Evolutionary conservation across 2,329 filamentous ascomycete genomes (phyloP).

Genomic region (Beauveria rudraprayagi): DNA sequence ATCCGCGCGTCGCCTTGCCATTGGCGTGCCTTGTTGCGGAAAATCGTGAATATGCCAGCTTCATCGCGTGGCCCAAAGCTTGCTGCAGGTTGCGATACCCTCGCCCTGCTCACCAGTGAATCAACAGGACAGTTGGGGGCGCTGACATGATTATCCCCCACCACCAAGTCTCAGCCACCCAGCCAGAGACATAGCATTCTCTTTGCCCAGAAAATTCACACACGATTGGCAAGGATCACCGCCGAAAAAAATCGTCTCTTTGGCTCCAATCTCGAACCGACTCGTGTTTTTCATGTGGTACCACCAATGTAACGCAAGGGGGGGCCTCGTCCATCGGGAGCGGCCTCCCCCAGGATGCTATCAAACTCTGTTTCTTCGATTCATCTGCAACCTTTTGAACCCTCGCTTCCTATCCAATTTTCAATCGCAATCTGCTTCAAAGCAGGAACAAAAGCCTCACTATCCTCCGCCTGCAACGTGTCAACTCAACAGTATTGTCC

Average conservation of each 20-base stretch:
- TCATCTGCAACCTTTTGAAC: not conserved
- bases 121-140: not conserved
- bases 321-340: not conserved
- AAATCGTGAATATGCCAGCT: not conserved
- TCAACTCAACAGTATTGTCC: not conserved
- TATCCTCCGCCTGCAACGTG: not conserved
- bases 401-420: not conserved
- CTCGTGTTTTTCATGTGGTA: slow-evolving; percentile 1
- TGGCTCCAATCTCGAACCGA: not conserved
- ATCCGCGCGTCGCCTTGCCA: not conserved
- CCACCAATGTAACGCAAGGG: slow-evolving; percentile 7
- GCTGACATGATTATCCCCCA: not conserved
- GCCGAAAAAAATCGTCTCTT: not conserved
- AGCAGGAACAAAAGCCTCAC: not conserved
- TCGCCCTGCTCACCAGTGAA: not conserved
- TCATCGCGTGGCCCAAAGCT: not conserved
- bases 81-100: not conserved
- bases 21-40: too few relatives aligned
- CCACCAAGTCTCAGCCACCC: slow-evolving; percentile 6
- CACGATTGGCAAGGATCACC: not conserved
- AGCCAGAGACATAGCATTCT: not conserved
- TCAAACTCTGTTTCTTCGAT: not conserved
- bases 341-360: not conserved
- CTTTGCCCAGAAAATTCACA: not conserved
- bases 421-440: not conserved